These are phyloP conservation scores for Candida coquimbonensis DNA, from an alignment of 805 yeast species.

Conservation along the genomic window DNA sequence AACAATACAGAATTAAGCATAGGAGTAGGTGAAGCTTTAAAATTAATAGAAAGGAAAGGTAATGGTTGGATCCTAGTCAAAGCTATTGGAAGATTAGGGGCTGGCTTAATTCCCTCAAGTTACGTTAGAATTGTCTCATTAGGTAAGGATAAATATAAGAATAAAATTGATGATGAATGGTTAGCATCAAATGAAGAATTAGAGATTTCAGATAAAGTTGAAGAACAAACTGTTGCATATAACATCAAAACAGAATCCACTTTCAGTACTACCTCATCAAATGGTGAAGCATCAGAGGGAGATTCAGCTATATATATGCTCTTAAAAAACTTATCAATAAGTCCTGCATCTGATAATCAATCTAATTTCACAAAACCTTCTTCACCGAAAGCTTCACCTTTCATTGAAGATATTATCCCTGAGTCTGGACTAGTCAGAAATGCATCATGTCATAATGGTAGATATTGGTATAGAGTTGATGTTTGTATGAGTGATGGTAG, in stretches of 20 bases:
- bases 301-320: constrained; percentile 1
- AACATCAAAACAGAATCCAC: background rate
- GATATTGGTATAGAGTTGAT: constrained; percentile 47
- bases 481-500: constrained; percentile 29
- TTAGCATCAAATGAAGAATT: constrained; percentile 9
- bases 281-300: background rate
- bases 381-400: constrained; percentile 4
- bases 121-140: constrained; percentile 39
- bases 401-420: constrained; percentile 21
- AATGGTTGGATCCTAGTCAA: constrained; percentile 54
- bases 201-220: background rate
- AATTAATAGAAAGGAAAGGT: constrained; percentile 38
- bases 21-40: constrained; percentile 44
- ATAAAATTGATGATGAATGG: constrained; percentile 18
- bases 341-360: constrained; percentile 6
- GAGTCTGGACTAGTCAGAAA: constrained; percentile 32
- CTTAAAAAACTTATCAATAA: constrained; percentile 5
- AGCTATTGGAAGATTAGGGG: constrained; percentile 40
- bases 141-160: constrained; percentile 23
- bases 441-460: constrained; percentile 33
- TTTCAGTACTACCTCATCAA: background rate
- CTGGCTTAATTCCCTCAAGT: constrained; percentile 47
- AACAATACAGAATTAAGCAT: constrained; percentile 37
- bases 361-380: constrained; percentile 5
- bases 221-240: background rate